Conservation (phyloP, 2,329 filamentous ascomycete species). For the Fusarium redolens region DNA sequence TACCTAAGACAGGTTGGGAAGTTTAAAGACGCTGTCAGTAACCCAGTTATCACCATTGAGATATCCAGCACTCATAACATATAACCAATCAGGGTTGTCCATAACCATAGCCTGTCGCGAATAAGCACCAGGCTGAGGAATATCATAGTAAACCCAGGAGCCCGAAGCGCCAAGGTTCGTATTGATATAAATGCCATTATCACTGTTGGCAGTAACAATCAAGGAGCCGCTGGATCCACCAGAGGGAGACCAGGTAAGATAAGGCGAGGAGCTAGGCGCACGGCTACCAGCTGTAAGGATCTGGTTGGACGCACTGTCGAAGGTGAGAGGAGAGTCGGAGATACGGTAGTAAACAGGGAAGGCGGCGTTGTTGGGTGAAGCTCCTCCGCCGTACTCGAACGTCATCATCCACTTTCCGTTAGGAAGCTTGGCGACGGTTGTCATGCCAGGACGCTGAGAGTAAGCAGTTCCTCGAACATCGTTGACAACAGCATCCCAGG, state of each 20-base stretch:
- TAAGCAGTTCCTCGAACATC: slow-evolving; percentile 61
- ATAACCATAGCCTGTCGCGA: slow-evolving; percentile 17
- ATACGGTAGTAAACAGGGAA: slow-evolving; percentile 24
- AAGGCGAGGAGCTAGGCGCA: slow-evolving; percentile 2
- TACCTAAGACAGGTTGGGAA: background rate
- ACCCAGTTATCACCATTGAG: slow-evolving; percentile 5
- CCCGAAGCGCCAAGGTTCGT: slow-evolving; percentile 5
- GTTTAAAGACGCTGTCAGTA: slow-evolving; percentile 16
- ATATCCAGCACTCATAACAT: slow-evolving; percentile 11
- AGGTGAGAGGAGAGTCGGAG: slow-evolving; percentile 16
- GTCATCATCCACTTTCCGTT: slow-evolving; percentile 29
- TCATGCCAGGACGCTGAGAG: slow-evolving; percentile 18
- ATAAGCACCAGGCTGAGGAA: slow-evolving; percentile 15
- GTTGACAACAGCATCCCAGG: slow-evolving; percentile 71
- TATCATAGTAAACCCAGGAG: slow-evolving; percentile 16
- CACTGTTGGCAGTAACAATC: slow-evolving; percentile 9
- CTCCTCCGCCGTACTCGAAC: slow-evolving; percentile 5
- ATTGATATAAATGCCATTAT: slow-evolving; percentile 14
- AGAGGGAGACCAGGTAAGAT: slow-evolving; percentile 1
- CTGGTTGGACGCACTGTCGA: background rate
- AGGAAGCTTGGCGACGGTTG: slow-evolving; percentile 6
- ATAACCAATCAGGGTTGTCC: slow-evolving; percentile 13
- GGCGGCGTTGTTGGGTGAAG: background rate
- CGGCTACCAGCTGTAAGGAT: background rate
- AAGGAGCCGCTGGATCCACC: background rate